Base-by-base conservation (phyloP, 176 grass and related monocot species). In the Triticum turgidum region DNA sequence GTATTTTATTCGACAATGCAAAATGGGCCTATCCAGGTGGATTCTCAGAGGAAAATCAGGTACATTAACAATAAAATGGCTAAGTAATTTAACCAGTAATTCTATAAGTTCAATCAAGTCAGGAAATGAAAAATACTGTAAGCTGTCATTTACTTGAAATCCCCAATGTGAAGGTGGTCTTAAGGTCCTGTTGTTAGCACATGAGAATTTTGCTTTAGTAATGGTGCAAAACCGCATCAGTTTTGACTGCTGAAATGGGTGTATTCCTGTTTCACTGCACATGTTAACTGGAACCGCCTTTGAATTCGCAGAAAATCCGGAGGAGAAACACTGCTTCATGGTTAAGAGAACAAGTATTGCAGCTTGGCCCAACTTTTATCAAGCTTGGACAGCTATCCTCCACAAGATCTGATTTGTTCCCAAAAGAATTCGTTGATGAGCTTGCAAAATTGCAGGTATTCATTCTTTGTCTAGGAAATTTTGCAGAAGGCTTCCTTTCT, bases 331-430 rank as follows among this genome's bases (percentile, higher is more conserved):
- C 93, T 79, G 96, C 93, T 81, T 85, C 93, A 84, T 98, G 96
- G 96, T 87, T 98, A 85, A 98, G 91, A 91, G 91, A 98, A 73
- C 88, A 94, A 95, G 91, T 95, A 44, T 82, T 98, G 75, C 91
- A 98, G 83, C 96, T 98, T 69, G 96, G 96, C 24, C 96, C 96
- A 77, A 95, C 93, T 38, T 98, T 98, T 82, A 98, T 98, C 76
- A 98, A 98, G 84, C 88, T 98, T 61, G 96, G 96, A 75, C 96
- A 98, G 87, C 80, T 95, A 79, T 98, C 93, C 24, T 98, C 96
- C 25, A 98, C 96, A 73, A 92, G 96, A 86, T 95, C 96, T 91
- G 96, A 98, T 92, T 91, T 98, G 51, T 92, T 98, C 52, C 93
- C 96, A 68, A 70, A 61, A 54, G 96, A 98, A 86, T 98, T 95